Evolutionary conservation across 2,329 filamentous ascomycete species (phyloP).

Genomic region (Polychaeton citri): DNA sequence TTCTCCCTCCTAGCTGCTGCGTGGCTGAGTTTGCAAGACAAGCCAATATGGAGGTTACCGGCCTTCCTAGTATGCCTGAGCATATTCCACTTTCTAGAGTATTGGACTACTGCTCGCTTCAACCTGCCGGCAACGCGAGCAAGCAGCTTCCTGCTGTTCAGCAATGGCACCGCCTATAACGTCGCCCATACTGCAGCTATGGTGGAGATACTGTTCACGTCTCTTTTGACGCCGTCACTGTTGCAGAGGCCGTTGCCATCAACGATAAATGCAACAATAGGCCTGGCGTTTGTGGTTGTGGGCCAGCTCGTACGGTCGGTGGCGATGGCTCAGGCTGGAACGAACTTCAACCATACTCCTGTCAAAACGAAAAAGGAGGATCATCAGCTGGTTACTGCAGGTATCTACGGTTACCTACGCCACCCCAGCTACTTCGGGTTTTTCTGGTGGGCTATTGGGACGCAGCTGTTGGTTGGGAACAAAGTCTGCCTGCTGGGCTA

Average conservation of each 20-base stretch:
- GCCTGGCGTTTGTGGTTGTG: conserved; percentile 48
- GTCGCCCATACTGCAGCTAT: conserved; percentile 67
- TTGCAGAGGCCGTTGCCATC: conserved; percentile 20
- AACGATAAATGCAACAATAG: conserved; percentile 29
- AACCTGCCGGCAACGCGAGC: conserved; percentile 64
- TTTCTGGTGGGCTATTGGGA: conserved; percentile 96
- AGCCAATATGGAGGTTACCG: conserved; percentile 40
- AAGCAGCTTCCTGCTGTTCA: conserved; percentile 67
- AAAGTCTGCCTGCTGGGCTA: conserved; percentile 63
- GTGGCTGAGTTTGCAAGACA: conserved; percentile 7
- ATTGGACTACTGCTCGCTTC: conserved; percentile 73
- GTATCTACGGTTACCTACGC: conserved; percentile 61
- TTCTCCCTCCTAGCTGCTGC: conserved; percentile 17
- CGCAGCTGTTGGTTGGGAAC: conserved; percentile 83
- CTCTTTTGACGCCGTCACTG: conserved; percentile 14
- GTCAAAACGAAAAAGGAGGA: conserved; percentile 54
- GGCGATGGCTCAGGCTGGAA: conserved; percentile 81
- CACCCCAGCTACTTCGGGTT: conserved; percentile 97
- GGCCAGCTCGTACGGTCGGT: conserved; percentile 67
- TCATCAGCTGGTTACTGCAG: conserved; percentile 71
- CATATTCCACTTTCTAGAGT: conserved; percentile 92
- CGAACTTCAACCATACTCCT: conserved; percentile 79
- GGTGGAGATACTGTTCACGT: conserved; percentile 51
- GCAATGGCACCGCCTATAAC: conserved; percentile 75
- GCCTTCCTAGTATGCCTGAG: conserved; percentile 57